phyloP scores from a whole-genome alignment of 257 asterid species.

The Rhazya stricta region DNA sequence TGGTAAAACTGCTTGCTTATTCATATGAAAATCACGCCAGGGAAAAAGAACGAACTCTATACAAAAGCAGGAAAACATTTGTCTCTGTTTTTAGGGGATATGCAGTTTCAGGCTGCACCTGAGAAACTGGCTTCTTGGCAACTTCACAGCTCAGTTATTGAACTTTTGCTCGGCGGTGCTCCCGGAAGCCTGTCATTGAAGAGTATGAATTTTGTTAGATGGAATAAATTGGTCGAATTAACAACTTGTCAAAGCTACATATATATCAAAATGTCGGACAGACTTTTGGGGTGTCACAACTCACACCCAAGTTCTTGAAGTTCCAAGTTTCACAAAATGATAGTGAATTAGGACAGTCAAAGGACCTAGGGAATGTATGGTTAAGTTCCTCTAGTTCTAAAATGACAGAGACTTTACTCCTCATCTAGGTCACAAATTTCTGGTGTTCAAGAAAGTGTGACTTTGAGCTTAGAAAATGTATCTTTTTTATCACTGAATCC shows the following conservation, averaged over 20 bases:
- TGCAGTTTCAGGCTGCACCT: slow-evolving; percentile 2
- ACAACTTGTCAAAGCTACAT: background rate
- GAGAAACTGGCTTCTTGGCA: slow-evolving; percentile 5
- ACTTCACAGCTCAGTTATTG: slow-evolving; percentile 24
- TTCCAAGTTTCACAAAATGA: no score
- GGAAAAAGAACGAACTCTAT: slow-evolving; percentile 28
- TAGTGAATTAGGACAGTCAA: no score
- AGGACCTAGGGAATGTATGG: no score
- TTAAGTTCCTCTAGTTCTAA: no score
- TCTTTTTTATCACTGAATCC: no score
- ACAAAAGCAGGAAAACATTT: slow-evolving; percentile 11
- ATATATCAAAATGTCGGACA: background rate
- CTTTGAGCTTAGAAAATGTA: background rate
- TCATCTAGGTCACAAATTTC: background rate
- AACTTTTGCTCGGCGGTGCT: slow-evolving; percentile 37
- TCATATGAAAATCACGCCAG: slow-evolving; percentile 20
- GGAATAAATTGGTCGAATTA: background rate
- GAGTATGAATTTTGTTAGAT: background rate
- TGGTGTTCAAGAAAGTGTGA: background rate
- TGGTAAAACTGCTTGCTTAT: slow-evolving; percentile 25
- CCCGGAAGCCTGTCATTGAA: slow-evolving; percentile 28
- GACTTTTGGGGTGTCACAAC: background rate
- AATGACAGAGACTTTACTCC: no score
- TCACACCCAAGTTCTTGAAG: no score
- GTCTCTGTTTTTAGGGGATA: slow-evolving; percentile 1